Base-by-base conservation (phyloP, 2,329 filamentous ascomycete genomes). In the Aspergillus novofumigatus region DNA sequence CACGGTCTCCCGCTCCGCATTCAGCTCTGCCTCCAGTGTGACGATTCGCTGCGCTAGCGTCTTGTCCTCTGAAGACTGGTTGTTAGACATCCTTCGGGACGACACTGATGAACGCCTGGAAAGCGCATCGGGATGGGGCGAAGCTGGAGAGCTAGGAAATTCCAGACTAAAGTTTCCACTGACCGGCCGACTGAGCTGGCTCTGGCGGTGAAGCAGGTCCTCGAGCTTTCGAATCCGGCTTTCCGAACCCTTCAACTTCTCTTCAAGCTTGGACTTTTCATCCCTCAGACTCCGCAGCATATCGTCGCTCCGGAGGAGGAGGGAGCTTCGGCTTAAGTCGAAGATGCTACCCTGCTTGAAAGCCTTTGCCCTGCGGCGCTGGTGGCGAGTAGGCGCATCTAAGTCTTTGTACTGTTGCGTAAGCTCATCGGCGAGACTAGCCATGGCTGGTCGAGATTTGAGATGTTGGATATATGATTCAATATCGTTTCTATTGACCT, bases 291-390 rank as follows among this genome's bases (percentile, higher is more conserved):
- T 89, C 69, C 81, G 83, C 35, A 89, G 82, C 60, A 92, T 79
- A 61, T 97, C 92, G 66, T 96, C 91, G n/a, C 91, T 92, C 42
- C 91, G 86, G 14, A 96, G 84, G 66, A 96, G 77, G 9, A 97
- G 82, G 1, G 91, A 93, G 62, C 90, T 95, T 67, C 89, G 86
- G n/a, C 91, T 91, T 59, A 97, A 83, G 70, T 97, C 94, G 67
- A 97, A 92, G 41, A 97, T 84, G 69, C 94, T 97, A 17, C 94
- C 94, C 69, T 95, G 94, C 71, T 97, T 97, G 79, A 99, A 97
- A 4, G 91, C 92, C 72, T 93, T 96, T 6, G 94, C 85, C 56
- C 91, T 86, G 73, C 91, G 92, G 59, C 87, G 85, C 69, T 96
- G 92, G 71, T 94, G 91, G 65, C 89, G 91, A 0, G 91, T 94